Base-by-base conservation (phyloP, 2,329 filamentous ascomycete genomes). In the Akanthomyces lecanii region DNA sequence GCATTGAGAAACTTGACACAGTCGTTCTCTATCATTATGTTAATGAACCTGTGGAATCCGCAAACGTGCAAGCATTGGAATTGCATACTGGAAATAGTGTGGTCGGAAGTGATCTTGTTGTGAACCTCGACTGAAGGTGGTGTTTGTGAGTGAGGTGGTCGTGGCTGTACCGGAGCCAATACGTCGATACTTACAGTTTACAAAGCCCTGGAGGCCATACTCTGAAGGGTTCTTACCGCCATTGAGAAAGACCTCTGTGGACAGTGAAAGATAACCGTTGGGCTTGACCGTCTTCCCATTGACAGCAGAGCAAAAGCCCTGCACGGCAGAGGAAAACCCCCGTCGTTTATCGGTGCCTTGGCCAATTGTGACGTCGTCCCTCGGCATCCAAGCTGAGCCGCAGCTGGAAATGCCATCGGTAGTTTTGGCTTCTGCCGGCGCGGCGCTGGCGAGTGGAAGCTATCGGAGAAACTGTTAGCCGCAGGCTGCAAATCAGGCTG, bases 361-460 rank as follows among this genome's bases (percentile, higher is more conserved):
- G 14, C 59, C 65, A 47, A 67, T 67, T 12, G 47, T 55, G 48
- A 66, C 65, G 58, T 67, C 65, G 4, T 65, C 59, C 23, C 65
- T 59, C 16, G 66, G 65, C 65, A 67, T 67, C 66, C 66, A 67
- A 6, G 60, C 62, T 21, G 48, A 54, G 18, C 66, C 66, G 42
- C 66, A 67, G 60, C 65, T 66, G n/a, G 66, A 67, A 42, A 67
- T 67, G 14, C 55, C 63, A 44, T 67, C 62, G 11, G 65, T 66
- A 11, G 62, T 48, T 36, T 50, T 45, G 38, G 52, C 62, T 28
- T 64, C 56, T 8, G 51, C 56, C 21, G 62, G 50, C 18, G 48
- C 50, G 40, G 52, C 62, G 14, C 28, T 51, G 28, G 55, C 33
- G 38, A 59, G 28, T 30, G 55, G 62, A 18, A 63, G 23, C 62